phyloP scores from a whole-genome alignment of 352 stramenopile genomes.

The Peronospora belbahrii region DNA sequence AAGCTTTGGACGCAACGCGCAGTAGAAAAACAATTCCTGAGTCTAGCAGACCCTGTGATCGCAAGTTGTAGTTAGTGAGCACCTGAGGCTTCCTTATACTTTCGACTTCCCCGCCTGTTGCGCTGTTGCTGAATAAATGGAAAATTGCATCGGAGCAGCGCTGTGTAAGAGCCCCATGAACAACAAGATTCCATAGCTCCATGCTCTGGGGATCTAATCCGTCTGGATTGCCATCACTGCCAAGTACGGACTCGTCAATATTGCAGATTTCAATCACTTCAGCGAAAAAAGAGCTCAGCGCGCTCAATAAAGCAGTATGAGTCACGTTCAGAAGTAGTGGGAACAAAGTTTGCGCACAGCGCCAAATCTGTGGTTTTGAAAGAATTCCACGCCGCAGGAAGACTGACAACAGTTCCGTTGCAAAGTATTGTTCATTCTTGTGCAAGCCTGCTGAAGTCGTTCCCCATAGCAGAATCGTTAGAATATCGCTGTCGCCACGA shows the following conservation, averaged over 20 bases:
- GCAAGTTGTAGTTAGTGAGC: slow-evolving; percentile 59
- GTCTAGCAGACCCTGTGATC: slow-evolving; percentile 57
- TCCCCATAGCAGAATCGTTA: slow-evolving; percentile 31
- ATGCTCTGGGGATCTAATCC: slow-evolving; percentile 17
- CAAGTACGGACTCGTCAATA: slow-evolving; percentile 33
- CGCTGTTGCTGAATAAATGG: slow-evolving; percentile 37
- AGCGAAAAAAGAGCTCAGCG: slow-evolving; percentile 53
- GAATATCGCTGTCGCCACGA: slow-evolving; percentile 30
- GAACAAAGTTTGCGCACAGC: slow-evolving; percentile 39
- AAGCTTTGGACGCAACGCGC: slow-evolving; percentile 47
- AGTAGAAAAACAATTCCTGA: slow-evolving; percentile 56
- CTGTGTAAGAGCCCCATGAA: slow-evolving; percentile 33
- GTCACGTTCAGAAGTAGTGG: slow-evolving; percentile 26
- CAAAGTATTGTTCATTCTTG: slow-evolving; percentile 53
- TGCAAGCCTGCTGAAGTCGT: slow-evolving; percentile 28
- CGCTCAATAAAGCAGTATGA: slow-evolving; percentile 43
- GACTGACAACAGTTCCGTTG: slow-evolving; percentile 53
- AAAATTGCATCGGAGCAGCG: slow-evolving; percentile 31
- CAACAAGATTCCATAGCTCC: slow-evolving; percentile 44
- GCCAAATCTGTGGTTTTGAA: slow-evolving; percentile 42
- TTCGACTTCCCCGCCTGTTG: slow-evolving; percentile 7
- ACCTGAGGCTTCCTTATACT: slow-evolving; percentile 35
- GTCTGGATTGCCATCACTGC: slow-evolving; percentile 2
- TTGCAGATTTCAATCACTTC: slow-evolving; percentile 50
- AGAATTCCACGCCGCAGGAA: slow-evolving; percentile 50